Percentiles rank a stretch among this genome's conserved stretches.
Evolutionary conservation across 768 basidiomycete species (phyloP).

Genomic region (Lentinula detonsa): DNA sequence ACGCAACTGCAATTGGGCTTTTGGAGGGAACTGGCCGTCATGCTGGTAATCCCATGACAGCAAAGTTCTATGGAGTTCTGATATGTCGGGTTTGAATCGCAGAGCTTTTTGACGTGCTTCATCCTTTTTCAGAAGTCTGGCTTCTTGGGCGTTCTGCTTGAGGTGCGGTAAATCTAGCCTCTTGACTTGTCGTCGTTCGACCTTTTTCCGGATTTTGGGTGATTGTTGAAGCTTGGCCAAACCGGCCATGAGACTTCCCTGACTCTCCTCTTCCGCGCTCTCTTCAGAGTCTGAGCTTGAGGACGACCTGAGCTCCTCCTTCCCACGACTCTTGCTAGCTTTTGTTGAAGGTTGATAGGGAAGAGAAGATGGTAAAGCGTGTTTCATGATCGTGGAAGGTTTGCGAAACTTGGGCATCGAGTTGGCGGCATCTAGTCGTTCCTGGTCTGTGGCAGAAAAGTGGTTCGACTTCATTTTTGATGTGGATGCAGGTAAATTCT

Average conservation of each 20-base stretch:
- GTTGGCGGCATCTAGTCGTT: conserved; percentile 27
- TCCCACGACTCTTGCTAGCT: conserved; percentile 6
- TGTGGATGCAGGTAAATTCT: neutral
- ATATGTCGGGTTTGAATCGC: conserved; percentile 80
- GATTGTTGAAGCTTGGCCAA: conserved; percentile 58
- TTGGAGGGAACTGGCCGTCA: conserved; percentile 55
- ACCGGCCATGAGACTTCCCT: conserved; percentile 39
- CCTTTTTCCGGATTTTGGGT: conserved; percentile 50
- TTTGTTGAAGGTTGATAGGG: conserved; percentile 9
- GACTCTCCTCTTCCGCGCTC: conserved; percentile 43
- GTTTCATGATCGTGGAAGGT: conserved; percentile 14
- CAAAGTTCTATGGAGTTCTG: conserved; percentile 67
- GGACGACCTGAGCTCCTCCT: conserved; percentile 35
- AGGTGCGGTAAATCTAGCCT: conserved; percentile 47
- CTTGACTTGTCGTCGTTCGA: conserved; percentile 59
- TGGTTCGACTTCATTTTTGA: conserved; percentile 10
- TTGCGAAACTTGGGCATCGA: conserved; percentile 37
- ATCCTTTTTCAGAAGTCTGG: conserved; percentile 50
- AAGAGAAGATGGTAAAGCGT: conserved; percentile 10
- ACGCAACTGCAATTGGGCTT: conserved; percentile 26
- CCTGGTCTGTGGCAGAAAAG: conserved; percentile 23
- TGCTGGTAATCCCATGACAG: conserved; percentile 87
- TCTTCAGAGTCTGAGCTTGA: conserved; percentile 26
- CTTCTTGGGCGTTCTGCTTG: conserved; percentile 36
- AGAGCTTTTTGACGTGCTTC: conserved; percentile 56